A percentile compares a stretch with the other conserved stretches of the same genome.
Evolutionary conservation across 73 alveolate species (phyloP).

Genomic region (Symbiodinium pilosum): DNA sequence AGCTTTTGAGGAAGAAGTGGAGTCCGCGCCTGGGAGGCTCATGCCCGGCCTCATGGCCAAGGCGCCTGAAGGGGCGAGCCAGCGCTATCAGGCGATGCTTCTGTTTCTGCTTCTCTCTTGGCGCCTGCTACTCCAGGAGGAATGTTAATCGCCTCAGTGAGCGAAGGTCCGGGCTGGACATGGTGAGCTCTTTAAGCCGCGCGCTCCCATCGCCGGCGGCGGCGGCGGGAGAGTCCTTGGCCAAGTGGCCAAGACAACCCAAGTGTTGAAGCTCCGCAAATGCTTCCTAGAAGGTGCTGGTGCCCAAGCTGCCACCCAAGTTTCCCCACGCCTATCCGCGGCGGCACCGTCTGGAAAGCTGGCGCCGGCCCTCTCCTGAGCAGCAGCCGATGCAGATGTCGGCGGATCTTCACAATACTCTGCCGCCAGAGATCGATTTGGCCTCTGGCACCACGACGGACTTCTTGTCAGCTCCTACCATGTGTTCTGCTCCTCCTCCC

Average conservation of each 20-base stretch:
- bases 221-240: neutral
- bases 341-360: constrained; percentile 4
- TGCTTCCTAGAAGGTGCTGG: neutral
- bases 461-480: neutral
- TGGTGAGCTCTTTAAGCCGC: too few relatives aligned
- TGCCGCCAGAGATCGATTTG: neutral
- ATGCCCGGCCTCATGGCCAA: constrained; percentile 23
- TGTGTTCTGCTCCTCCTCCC: too few relatives aligned
- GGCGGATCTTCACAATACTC: too few relatives aligned
- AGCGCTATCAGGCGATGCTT: neutral
- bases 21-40: neutral
- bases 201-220: neutral
- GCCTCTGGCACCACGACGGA: neutral
- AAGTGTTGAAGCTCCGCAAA: neutral
- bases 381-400: too few relatives aligned
- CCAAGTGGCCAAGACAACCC: neutral
- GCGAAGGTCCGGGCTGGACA: too few relatives aligned
- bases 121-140: neutral
- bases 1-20: too few relatives aligned
- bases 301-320: neutral
- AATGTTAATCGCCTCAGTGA: neutral
- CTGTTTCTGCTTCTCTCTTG: neutral
- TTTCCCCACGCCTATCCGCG: neutral
- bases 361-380: constrained; percentile 5
- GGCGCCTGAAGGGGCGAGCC: neutral